A percentile compares a stretch with the other conserved stretches of the same genome.
phyloP scores from a whole-genome alignment of 2,329 filamentous ascomycete genomes.

The Tricladium varicosporioides region DNA sequence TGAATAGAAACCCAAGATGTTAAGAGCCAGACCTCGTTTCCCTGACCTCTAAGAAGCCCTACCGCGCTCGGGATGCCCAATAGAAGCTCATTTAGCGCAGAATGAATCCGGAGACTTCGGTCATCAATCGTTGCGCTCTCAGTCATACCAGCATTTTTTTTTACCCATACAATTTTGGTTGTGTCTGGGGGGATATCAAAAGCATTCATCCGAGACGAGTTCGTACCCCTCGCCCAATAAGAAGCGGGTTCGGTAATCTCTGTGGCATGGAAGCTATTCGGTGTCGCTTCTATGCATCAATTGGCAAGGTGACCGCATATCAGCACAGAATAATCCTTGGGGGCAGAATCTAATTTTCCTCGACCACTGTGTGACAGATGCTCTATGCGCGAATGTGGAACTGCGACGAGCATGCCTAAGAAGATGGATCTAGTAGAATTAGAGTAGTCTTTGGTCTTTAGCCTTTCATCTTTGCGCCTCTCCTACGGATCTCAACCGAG shows the following conservation, averaged over 20 bases:
- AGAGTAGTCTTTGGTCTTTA: too few relatives aligned
- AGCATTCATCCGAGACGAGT: not conserved
- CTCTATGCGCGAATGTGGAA: too few relatives aligned
- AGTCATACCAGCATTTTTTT: not conserved
- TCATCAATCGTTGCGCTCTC: not conserved
- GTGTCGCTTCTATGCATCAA: not conserved
- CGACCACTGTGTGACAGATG: too few relatives aligned
- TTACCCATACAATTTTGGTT: not conserved
- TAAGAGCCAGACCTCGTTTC: not conserved
- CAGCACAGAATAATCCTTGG: too few relatives aligned
- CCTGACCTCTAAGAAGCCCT: not conserved
- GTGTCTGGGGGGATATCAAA: not conserved
- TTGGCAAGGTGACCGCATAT: too few relatives aligned
- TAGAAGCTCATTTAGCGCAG: too few relatives aligned
- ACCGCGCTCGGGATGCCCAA: not conserved
- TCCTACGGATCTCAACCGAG: too few relatives aligned
- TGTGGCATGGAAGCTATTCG: not conserved
- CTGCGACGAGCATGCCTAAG: too few relatives aligned
- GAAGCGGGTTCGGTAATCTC: not conserved
- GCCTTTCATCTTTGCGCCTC: too few relatives aligned
- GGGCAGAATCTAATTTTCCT: too few relatives aligned
- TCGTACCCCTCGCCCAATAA: not conserved
- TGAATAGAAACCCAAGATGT: not conserved
- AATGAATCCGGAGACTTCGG: not conserved
- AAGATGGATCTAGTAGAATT: too few relatives aligned